These are phyloP conservation scores for Croton laevigatus DNA, from an alignment of 441 rosid species.

Conservation along the genomic window DNA sequence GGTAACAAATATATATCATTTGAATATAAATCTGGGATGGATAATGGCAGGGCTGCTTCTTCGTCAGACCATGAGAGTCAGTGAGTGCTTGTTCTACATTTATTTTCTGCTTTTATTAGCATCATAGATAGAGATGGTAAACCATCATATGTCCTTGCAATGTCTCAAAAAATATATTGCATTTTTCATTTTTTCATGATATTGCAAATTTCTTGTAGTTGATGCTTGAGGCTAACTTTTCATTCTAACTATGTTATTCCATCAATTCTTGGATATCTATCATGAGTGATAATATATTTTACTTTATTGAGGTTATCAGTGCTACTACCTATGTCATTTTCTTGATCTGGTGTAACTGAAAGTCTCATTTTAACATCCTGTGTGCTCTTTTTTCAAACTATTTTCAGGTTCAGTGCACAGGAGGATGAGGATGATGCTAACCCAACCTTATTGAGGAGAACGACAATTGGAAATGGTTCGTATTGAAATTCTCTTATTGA, in stretches of 20 bases:
- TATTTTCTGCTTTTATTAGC: conserved; percentile 16
- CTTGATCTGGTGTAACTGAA: background rate
- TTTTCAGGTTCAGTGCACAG: conserved; percentile 72
- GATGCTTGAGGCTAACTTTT: background rate
- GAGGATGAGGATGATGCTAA: conserved; percentile 84
- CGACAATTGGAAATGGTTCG: conserved; percentile 96
- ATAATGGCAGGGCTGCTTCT: conserved; percentile 86
- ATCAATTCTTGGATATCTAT: background rate
- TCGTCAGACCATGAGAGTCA: conserved; percentile 98
- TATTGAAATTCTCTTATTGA: conserved; percentile 17
- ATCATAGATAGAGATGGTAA: conserved; percentile 12
- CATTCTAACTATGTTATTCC: background rate
- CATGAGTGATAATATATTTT: background rate
- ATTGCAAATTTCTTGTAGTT: conserved; percentile 1
- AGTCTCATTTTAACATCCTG: background rate
- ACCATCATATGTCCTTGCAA: background rate
- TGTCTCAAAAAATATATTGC: background rate
- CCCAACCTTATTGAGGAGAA: conserved; percentile 62
- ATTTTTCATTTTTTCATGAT: background rate
- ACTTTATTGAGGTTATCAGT: background rate
- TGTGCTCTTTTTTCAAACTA: conserved; percentile 12
- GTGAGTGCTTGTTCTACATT: conserved; percentile 55
- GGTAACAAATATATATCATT: conserved; percentile 89
- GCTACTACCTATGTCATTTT: background rate
- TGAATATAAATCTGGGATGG: conserved; percentile 98